Base-by-base conservation (phyloP, 108 stramenopile genomes). In the Cyclotella choctawhatcheeana region DNA sequence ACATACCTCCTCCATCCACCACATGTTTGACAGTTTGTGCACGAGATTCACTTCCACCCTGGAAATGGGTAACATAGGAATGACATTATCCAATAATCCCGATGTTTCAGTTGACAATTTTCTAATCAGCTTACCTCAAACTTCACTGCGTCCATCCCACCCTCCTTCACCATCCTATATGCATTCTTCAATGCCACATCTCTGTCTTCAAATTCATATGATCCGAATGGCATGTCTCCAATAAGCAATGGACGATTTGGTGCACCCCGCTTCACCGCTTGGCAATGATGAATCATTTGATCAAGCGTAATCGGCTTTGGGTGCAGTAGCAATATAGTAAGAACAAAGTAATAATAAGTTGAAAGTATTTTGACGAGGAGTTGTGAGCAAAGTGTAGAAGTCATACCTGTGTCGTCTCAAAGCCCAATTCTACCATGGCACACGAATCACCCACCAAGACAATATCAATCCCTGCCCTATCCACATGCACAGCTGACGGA, bases 191-290 rank as follows among this genome's bases (percentile, higher is more conserved):
- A 70, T 3, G 89, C 91, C 51, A 95, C 75, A 81, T 97, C 89
- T 47, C 90, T 85, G 51, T 96, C 90, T 37, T 90, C 73, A 44
- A 83, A 90, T 74, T 98, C 97, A 76, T 98, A 99, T 8, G 93
- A 82, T 32, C 97, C 98, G 77, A 99, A 97, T 3, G 99, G 99
- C 94, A 99, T 96, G 73, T 99, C 99, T 0, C 93, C 96, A 0
- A 99, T 88, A n/a, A 99, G 69, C 58, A 99, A 80, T 3, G 96
- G 95, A 22, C 76, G 67, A 58, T 71, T 81, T 17, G 79, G 79
- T 58, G 93, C 80, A 22, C 96, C 96, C 17, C 88, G 80, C 43
- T 93, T 85, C 47, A 97, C 97, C 16, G 94, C 86, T 58, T 84
- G 75, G 77, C 97, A 97, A 73, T 99, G 99, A 73, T 99, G 97